A percentile compares a stretch with the other conserved stretches of the same genome.
phyloP scores from a whole-genome alignment of 306 rosid genomes.

The Malus orientalis region DNA sequence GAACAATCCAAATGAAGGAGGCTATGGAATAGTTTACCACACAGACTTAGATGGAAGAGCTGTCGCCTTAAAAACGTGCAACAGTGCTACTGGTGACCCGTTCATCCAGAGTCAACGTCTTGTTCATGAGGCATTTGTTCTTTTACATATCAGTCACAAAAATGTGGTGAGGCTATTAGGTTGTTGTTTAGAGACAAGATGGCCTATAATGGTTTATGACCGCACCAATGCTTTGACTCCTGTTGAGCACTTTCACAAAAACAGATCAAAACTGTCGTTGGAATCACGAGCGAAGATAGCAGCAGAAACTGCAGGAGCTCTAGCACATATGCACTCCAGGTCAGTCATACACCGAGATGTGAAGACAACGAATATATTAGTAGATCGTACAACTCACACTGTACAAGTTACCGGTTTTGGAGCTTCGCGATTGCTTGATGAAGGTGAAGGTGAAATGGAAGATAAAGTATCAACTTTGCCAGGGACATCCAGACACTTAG shows the following conservation, averaged over 20 bases:
- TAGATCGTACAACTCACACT: background rate
- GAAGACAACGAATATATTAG: background rate
- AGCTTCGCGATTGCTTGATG: background rate
- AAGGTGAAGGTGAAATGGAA: background rate
- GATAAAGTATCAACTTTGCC: background rate
- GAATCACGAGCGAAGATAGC: constrained; percentile 11
- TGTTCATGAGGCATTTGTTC: background rate
- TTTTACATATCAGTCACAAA: background rate
- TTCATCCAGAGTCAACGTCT: background rate
- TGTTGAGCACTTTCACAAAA: background rate
- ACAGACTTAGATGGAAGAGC: background rate
- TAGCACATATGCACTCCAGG: constrained; percentile 1
- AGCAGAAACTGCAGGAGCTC: background rate
- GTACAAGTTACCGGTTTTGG: background rate
- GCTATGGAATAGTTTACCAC: background rate
- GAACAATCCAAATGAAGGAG: background rate
- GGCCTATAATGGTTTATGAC: background rate
- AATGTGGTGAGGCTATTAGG: constrained; percentile 6
- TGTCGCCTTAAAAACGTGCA: background rate
- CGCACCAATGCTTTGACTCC: background rate
- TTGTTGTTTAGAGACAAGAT: constrained; percentile 2
- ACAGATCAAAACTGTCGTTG: background rate
- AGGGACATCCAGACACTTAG: background rate
- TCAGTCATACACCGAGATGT: background rate
- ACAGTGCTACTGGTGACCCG: background rate